Base-by-base conservation (phyloP, 192 early-diverging fungal species). In the Coemansia sp. region DNA sequence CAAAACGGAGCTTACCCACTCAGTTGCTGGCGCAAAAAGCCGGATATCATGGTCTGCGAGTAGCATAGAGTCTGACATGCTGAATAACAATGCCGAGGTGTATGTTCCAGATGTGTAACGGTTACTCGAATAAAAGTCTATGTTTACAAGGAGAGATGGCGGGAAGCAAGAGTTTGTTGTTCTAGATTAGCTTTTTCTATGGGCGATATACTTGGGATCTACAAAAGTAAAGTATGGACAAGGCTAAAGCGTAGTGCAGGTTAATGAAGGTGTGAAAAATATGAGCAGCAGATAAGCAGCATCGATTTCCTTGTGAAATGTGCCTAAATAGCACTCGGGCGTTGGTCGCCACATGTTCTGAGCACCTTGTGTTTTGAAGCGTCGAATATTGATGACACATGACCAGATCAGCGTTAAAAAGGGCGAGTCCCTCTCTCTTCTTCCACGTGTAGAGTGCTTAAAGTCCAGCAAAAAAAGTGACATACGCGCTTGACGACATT, bases 381-480 rank as follows among this genome's bases (percentile, higher is more conserved):
- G 27, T 55, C 23, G 23, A 55, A 55, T 27, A 11, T 23, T 3
- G 21, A 9, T 19, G 48, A n/a, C 48, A 50, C 25, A 29, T 55
- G 29, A 58, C 10, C 9, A 51, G 8, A 23, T 41, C 12, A 41
- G 39, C 39, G 17, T 45, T 5, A 17, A 23, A 48, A 48, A 9
- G 5, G 8, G 7, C 0, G 3, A 19, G 5, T 21, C 46, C 46
- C 9, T 19, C 55, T 34, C 8, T 27, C 4, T 32, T 53, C 21
- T 29, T 6, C 31, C 55, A 58, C 55, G 55, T 58, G 55, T 32
- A 15, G 55, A 5, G 27, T 58, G 55, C 55, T 31, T 58, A 58
- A 58, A 58, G 55, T 58, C 15, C 48, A 51, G 21, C 21, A 21
- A 19, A 6, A 19, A 51, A 14, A 41, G 39, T 41, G 39, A 41